These are phyloP conservation scores for Wickerhamomyces sp. DNA, from an alignment of 1,139 yeast genomes.

Conservation along the genomic window DNA sequence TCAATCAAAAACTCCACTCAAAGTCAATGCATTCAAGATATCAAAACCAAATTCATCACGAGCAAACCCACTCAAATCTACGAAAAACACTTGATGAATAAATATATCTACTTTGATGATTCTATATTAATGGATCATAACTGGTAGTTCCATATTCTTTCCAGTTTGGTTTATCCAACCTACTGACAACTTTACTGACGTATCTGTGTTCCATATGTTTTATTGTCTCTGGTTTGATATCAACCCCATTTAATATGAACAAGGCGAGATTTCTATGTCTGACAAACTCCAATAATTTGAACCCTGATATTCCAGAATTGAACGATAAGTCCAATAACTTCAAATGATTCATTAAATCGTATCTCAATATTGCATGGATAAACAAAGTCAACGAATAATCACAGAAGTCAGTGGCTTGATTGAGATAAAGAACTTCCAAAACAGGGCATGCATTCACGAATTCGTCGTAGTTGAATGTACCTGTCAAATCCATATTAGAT, in stretches of 20 bases:
- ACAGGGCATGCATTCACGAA: constrained; percentile 12
- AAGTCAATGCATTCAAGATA: constrained; percentile 16
- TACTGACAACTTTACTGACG: constrained; percentile 17
- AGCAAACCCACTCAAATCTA: constrained; percentile 7
- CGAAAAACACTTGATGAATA: background rate
- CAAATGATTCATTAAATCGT: constrained; percentile 4
- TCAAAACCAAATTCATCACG: constrained; percentile 13
- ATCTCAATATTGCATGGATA: constrained; percentile 5
- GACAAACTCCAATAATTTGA: constrained; percentile 17
- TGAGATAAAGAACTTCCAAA: constrained; percentile 14
- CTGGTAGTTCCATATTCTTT: constrained; percentile 20
- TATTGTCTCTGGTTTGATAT: constrained; percentile 15
- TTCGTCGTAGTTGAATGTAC: constrained; percentile 14
- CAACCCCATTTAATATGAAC: constrained; percentile 19
- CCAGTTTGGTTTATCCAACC: constrained; percentile 17
- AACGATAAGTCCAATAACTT: constrained; percentile 20
- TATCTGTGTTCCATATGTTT: constrained; percentile 12
- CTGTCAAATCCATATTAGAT: background rate
- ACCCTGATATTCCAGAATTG: constrained; percentile 18
- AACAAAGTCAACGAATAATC: constrained; percentile 17
- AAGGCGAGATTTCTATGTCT: constrained; percentile 9
- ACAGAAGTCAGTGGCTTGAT: constrained; percentile 21
- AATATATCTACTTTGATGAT: background rate
- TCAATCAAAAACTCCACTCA: constrained; percentile 5
- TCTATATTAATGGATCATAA: constrained; percentile 15